Evolutionary conservation across 768 basidiomycete species (phyloP).

Genomic region (Xerocomus potaroensis): DNA sequence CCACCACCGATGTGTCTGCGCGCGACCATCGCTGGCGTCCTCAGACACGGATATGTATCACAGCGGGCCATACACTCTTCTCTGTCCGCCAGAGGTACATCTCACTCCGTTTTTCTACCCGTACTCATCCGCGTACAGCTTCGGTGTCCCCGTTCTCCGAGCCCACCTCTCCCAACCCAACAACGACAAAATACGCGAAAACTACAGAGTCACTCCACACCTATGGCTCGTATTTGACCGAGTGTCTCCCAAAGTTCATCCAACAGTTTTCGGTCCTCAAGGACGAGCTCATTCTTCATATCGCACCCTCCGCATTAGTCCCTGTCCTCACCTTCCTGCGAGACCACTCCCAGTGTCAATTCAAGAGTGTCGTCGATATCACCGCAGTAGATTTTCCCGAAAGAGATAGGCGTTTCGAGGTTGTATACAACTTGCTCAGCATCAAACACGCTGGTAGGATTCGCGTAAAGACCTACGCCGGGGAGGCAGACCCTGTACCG

Average conservation of each 20-base stretch:
- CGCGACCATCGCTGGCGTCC: slow-evolving; percentile 39
- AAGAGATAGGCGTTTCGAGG: slow-evolving; percentile 89
- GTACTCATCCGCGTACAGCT: slow-evolving; percentile 36
- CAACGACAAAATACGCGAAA: slow-evolving; percentile 64
- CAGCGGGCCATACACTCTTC: slow-evolving; percentile 48
- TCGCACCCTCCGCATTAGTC: slow-evolving; percentile 73
- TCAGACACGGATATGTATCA: slow-evolving; percentile 36
- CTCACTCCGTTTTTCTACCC: background rate
- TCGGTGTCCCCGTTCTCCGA: slow-evolving; percentile 82
- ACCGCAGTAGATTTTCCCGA: slow-evolving; percentile 95
- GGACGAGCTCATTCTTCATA: slow-evolving; percentile 91
- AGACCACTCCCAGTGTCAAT: slow-evolving; percentile 94
- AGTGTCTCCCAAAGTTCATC: slow-evolving; percentile 93
- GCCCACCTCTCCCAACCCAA: slow-evolving; percentile 84
- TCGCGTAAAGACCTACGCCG: slow-evolving; percentile 95
- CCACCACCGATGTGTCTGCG: slow-evolving; percentile 39
- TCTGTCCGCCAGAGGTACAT: slow-evolving; percentile 44
- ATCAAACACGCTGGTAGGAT: slow-evolving; percentile 76
- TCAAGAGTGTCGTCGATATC: slow-evolving; percentile 89
- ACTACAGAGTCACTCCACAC: slow-evolving; percentile 78
- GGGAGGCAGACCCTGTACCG: slow-evolving; percentile 88
- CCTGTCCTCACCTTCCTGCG: slow-evolving; percentile 90
- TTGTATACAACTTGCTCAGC: slow-evolving; percentile 93
- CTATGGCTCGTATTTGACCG: slow-evolving; percentile 89
- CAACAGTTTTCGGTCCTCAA: slow-evolving; percentile 97